These are phyloP conservation scores for Cinnamomum micranthum DNA, from an alignment of 164 flowering plant genomes.

Conservation along the genomic window DNA sequence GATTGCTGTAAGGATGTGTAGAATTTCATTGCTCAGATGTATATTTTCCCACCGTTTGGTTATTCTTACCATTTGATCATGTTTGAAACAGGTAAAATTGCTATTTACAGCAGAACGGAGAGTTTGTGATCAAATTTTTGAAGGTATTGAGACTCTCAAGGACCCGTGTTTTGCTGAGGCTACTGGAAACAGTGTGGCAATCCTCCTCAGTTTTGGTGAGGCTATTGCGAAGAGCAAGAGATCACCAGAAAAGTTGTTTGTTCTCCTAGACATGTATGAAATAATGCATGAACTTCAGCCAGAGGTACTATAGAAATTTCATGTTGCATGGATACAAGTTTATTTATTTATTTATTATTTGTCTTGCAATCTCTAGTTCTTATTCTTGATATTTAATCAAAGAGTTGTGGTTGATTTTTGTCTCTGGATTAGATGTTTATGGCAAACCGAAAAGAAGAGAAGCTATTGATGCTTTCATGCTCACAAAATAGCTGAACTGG, in stretches of 20 bases:
- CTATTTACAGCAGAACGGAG: slow-evolving; percentile 81
- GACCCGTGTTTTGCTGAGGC: slow-evolving; percentile 90
- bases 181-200: slow-evolving; percentile 67
- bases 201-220: slow-evolving; percentile 96
- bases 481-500: background rate
- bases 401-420: background rate
- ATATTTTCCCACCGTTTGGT: background rate
- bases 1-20: slow-evolving; percentile 58
- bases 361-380: background rate
- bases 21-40: background rate
- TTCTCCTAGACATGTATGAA: slow-evolving; percentile 94
- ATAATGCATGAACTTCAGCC: slow-evolving; percentile 90
- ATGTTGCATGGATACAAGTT: background rate
- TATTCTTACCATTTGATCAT: slow-evolving; percentile 13
- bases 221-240: slow-evolving; percentile 97
- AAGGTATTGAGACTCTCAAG: slow-evolving; percentile 59
- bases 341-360: background rate
- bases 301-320: slow-evolving; percentile 47
- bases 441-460: background rate
- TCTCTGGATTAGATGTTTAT: background rate
- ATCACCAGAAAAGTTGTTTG: slow-evolving; percentile 94
- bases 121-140: slow-evolving; percentile 87
- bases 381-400: background rate
- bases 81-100: slow-evolving; percentile 74
- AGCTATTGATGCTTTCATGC: background rate